These are phyloP conservation scores for Paramyrothecium roridum DNA, from an alignment of 2,329 filamentous ascomycete genomes.

Conservation along the genomic window DNA sequence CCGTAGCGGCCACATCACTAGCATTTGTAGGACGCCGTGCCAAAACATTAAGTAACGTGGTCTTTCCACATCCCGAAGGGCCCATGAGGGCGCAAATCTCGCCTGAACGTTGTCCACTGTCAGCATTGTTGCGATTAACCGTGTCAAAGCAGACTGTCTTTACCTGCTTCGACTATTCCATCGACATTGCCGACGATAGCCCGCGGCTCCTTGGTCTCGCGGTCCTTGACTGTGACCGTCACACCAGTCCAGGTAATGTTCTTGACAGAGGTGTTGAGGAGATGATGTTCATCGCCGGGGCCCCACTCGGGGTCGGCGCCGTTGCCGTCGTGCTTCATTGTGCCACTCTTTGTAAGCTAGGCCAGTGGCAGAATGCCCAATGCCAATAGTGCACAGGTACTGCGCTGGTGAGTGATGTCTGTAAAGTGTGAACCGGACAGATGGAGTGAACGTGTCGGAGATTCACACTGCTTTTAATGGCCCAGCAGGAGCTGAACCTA, in stretches of 20 bases:
- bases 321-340: slow-evolving; percentile 3
- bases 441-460: no score
- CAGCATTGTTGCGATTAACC: no score
- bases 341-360: no score
- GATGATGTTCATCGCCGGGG: slow-evolving; percentile 39
- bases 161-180: slow-evolving; percentile 63
- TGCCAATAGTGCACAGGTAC: no score
- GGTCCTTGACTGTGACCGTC: slow-evolving; percentile 70
- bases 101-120: slow-evolving; percentile 44
- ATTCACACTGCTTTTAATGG: no score
- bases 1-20: slow-evolving; percentile 34
- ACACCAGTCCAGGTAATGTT: slow-evolving; percentile 65
- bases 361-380: no score
- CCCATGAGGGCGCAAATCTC: slow-evolving; percentile 81
- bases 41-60: slow-evolving; percentile 77
- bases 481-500: neutral
- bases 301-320: slow-evolving; percentile 15
- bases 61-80: slow-evolving; percentile 72
- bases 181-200: slow-evolving; percentile 61
- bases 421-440: no score
- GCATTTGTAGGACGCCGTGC: slow-evolving; percentile 52
- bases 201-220: slow-evolving; percentile 59
- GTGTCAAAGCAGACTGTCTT: neutral
- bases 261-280: slow-evolving; percentile 61
- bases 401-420: no score